phyloP scores from a whole-genome alignment of 2,329 filamentous ascomycete genomes.

The Apiospora hydei region DNA sequence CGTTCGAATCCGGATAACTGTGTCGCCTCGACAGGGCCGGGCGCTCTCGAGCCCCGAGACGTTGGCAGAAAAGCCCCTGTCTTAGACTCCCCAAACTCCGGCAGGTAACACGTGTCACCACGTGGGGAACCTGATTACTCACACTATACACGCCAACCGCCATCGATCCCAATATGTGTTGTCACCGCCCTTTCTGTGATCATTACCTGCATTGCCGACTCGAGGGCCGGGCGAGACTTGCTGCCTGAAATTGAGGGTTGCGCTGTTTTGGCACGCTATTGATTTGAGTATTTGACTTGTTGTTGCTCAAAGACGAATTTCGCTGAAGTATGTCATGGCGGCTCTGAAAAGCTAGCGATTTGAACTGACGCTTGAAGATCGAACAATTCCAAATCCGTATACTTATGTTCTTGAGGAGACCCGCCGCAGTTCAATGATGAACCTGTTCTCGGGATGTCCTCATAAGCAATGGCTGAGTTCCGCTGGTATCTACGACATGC shows the following conservation, averaged over 20 bases:
- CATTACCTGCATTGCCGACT: background rate
- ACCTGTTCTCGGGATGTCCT: background rate
- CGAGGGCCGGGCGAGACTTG: background rate
- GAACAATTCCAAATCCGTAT: background rate
- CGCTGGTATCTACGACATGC: too few species aligned
- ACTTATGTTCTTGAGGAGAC: background rate
- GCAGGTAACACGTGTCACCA: background rate
- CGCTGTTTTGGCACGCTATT: background rate
- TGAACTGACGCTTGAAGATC: background rate
- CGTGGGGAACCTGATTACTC: slow-evolving; percentile 18
- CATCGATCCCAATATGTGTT: too few species aligned
- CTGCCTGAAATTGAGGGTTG: background rate
- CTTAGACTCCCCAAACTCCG: background rate
- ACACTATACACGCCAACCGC: background rate
- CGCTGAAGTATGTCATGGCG: background rate
- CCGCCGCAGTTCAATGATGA: background rate
- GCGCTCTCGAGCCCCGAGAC: background rate
- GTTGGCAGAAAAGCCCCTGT: background rate
- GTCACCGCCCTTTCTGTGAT: too few species aligned
- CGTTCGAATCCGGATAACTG: background rate
- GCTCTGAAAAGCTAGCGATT: background rate
- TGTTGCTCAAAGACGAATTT: background rate
- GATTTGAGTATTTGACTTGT: background rate
- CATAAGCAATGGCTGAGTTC: too few species aligned
- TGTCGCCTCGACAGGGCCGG: background rate